These are phyloP conservation scores for Leccinum fibrillosum DNA, from an alignment of 768 basidiomycete species.

Conservation along the genomic window DNA sequence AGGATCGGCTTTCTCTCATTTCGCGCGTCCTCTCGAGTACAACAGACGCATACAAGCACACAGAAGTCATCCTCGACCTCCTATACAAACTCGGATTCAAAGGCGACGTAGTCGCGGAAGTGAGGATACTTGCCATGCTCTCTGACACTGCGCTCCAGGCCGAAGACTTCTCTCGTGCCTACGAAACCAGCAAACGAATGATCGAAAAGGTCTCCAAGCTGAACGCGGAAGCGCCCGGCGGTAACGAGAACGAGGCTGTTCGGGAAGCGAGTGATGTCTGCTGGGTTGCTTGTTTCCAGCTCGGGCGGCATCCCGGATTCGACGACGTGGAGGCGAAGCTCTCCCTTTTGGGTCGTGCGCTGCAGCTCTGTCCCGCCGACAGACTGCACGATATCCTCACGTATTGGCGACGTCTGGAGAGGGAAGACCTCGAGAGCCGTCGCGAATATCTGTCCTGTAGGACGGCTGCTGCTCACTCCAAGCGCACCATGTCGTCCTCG, in stretches of 20 bases:
- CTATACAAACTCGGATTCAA: constrained; percentile 82
- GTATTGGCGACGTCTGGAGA: constrained; percentile 75
- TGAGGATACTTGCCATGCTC: constrained; percentile 86
- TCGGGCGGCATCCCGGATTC: constrained; percentile 81
- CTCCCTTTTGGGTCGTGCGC: constrained; percentile 69
- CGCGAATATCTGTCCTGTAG: constrained; percentile 39
- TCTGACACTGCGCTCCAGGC: constrained; percentile 81
- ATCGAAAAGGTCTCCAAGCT: constrained; percentile 57
- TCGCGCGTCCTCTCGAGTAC: constrained; percentile 83
- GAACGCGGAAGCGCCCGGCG: constrained; percentile 30
- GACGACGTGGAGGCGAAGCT: constrained; percentile 64
- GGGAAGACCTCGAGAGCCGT: constrained; percentile 53
- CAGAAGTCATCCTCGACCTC: constrained; percentile 88
- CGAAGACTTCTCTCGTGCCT: constrained; percentile 76
- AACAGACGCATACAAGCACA: constrained; percentile 85
- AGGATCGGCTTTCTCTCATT: constrained; percentile 84
- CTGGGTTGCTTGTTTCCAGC: constrained; percentile 87
- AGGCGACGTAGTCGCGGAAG: constrained; percentile 68
- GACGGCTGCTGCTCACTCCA: constrained; percentile 7
- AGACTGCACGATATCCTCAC: constrained; percentile 73
- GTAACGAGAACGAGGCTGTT: constrained; percentile 38
- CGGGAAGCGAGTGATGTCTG: constrained; percentile 74
- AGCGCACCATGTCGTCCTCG: constrained; percentile 12
- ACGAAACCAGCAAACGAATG: constrained; percentile 70
- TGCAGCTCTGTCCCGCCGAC: constrained; percentile 84